Evolutionary conservation across 371 early-diverging fungal genomes (phyloP), one percentile per base, ranked within the genome.

Genomic region (Mortierella sp.): DNA sequence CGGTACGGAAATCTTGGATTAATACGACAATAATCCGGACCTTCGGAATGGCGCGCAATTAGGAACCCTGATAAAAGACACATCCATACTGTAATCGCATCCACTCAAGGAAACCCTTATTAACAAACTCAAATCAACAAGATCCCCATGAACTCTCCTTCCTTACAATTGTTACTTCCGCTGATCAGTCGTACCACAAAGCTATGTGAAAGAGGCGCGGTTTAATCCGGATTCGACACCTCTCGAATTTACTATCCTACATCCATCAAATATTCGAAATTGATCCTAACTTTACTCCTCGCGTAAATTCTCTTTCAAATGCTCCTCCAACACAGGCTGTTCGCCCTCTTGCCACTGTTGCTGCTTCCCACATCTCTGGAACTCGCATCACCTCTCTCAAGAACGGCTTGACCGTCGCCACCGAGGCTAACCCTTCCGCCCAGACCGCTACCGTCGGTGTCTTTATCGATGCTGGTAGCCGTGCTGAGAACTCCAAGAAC

Each of bases 391-490:
- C 98, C 22, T 87, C 90, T 6, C 88, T 98, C 63, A 83, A 94
- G 64, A 98, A 97, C 85, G 99, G 99, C 19, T 91, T 99, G 70
- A 97, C 96, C 32, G 89, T 99, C 42, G 99, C 99, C n/a, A 94
- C 98, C 40, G 98, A 99, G 86, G 83, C 94, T 62, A 95, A 96
- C 85, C 95, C 96, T 23, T 88, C 93, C 66, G 89, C 91, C 72
- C 93, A 96, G 86, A 97, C 99, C 19, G 97, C 98, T 56, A 97
- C 99, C 40, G 98, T 99, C 31, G 99, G 99, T 70, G 94, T 99
- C n/a, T 98, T 98, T 96, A 97, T 98, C 72, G 95, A 96, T 86
- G 96, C 98, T 53, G 99, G 99, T 40, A 94, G 95, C 72, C 91
- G 98, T 72, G 95, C 94, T 76, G 99, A 99, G 87, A 93, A 84